Conservation (phyloP, 306 rosid species). For the Lablab purpureus region DNA sequence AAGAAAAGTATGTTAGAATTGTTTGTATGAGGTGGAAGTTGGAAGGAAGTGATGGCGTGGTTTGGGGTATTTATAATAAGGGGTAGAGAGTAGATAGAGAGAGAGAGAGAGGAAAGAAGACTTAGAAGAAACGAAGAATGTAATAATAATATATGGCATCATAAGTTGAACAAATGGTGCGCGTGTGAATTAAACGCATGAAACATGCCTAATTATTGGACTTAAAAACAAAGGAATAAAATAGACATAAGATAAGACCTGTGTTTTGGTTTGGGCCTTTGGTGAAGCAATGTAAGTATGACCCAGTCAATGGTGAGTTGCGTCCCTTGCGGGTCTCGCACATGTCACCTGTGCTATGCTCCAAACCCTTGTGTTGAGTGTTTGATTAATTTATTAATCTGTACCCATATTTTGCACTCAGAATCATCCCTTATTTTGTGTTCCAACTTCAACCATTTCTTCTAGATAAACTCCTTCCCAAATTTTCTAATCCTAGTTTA, state of each 20-base stretch:
- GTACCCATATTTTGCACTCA: not conserved
- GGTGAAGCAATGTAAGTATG: not conserved
- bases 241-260: not conserved
- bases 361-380: not conserved
- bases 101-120: conserved; percentile 19
- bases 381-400: not conserved
- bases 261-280: conserved; percentile 15
- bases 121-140: not conserved
- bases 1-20: not conserved
- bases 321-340: conserved; percentile 10
- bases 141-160: no score
- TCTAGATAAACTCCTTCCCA: not conserved
- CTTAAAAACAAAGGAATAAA: conserved; percentile 27
- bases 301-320: not conserved
- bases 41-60: not conserved
- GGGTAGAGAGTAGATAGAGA: not conserved
- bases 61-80: conserved; percentile 31
- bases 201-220: conserved; percentile 32
- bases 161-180: conserved; percentile 32
- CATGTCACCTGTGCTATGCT: not conserved
- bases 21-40: not conserved
- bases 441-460: not conserved
- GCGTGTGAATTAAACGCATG: conserved; percentile 48
- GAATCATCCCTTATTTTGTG: not conserved
- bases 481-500: not conserved